Base-by-base conservation (phyloP, 371 early-diverging fungal species). In the Apophysomyces elegans region DNA sequence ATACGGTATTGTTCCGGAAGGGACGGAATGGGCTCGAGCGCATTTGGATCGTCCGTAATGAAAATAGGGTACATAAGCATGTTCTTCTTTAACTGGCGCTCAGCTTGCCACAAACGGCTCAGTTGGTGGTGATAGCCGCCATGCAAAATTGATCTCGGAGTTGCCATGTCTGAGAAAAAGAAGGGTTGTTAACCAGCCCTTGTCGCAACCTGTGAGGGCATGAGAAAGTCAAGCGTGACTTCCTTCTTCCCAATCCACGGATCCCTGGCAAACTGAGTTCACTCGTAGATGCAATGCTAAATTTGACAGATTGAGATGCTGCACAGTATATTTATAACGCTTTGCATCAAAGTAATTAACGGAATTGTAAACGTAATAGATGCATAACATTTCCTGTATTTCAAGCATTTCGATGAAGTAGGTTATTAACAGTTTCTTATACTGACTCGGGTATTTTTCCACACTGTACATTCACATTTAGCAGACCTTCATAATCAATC, bases 51-150 rank as follows among this genome's bases (percentile, higher is more conserved):
- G 77, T 95, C 96, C 59, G 88, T 88, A 67, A 98, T 88, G 77
- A 98, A 98, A 70, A 98, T 85, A 14, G 99, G 99, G 77, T 91
- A 97, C 84, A 97, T 91, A 62, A 98, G 87, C 69, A 87, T 84
- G 47, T 79, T 76, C 74, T 93, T 91, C 37, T 88, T 90, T 59
- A 96, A 73, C 7, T 66, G 58, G 7, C 80, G 75, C 50, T 87
- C 88, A 4, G 84, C 83, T 77, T 95, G 95, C 95, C 96, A 96
- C 43, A 79, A 71, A 41, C 98, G 90, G 63, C 89, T 86, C 37
- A 86, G 63, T 18, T 93, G 87, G 74, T 95, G 90, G 78, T 92
- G 90, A 80, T 90, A 92, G 5, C 95, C 94, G 11, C 96, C 91
- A 70, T 95, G 96, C 58, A 98, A 90, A 74, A 93, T 80, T 13